Base-by-base conservation (phyloP, 2,329 filamentous ascomycete species). In the Colletotrichum shisoi region DNA sequence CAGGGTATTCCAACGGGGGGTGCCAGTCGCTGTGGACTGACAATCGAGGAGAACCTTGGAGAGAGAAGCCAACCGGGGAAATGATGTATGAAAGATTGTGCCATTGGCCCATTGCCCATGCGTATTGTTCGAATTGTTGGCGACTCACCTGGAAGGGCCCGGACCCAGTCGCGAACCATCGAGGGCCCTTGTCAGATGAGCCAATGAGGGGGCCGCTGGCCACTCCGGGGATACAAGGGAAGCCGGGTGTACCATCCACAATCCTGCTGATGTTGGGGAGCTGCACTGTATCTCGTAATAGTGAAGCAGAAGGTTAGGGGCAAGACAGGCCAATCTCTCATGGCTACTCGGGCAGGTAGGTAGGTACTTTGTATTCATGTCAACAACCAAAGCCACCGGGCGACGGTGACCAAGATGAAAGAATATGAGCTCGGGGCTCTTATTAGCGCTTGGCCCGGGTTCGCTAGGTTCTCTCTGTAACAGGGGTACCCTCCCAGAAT, bases 401-500 rank as follows among this genome's bases (percentile, higher is more conserved):
- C 15, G 44, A 40, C 34, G 15, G n/a, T 34, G 44, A 53, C 39
- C 24, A 45, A 62, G 45, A 37, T 15, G 24, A 37, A 51, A 40
- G 34, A 67, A 54, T 34, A 54, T 64, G 64, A 64, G 64, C 64
- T 60, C 54, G 64, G 64, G 59, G 54, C 63, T 62, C 56, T 56
- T 13, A 27, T 45, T 68, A 68, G 61, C 62, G 54, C 49, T 34
- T 49, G 48, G 44, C 42, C 45, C 56, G 24, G 61, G 64, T 59
- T 64, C 49, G 61, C 48, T 49, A 59, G 56, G 54, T 67, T 67
- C 48, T 40, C 44, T 57, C 44, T 67, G 64, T 44, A 37, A 68
- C 65, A 68, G 65, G 65, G 65, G 37, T 52, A 5, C 12, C 58
- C 49, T 39, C 54, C 34, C n/a, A 60, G 27, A 58, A 12, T 60